phyloP scores from a whole-genome alignment of 2,329 filamentous ascomycete genomes.

The Hysterium pulicare region DNA sequence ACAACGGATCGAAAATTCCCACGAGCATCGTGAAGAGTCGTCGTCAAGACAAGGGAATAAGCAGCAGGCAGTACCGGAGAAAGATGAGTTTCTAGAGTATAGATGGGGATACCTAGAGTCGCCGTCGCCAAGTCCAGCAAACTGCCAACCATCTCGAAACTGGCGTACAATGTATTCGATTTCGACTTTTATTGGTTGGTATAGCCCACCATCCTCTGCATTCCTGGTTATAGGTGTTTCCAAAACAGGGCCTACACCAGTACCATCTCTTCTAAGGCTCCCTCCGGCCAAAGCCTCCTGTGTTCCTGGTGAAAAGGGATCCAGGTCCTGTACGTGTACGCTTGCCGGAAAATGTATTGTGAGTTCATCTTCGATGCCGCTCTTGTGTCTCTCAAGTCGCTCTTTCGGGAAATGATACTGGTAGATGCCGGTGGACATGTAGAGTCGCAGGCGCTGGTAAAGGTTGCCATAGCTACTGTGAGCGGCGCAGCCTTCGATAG shows the following conservation, averaged over 20 bases:
- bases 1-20: conserved; percentile 84
- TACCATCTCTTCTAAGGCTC: background rate
- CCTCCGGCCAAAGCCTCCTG: background rate
- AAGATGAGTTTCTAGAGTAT: conserved; percentile 78
- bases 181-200: conserved; percentile 59
- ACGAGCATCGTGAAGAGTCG: conserved; percentile 73
- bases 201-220: conserved; percentile 36
- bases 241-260: background rate
- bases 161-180: conserved; percentile 76
- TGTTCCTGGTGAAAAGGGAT: conserved; percentile 1
- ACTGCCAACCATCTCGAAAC: conserved; percentile 84
- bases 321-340: background rate
- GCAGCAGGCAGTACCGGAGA: conserved; percentile 75
- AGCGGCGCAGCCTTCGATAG: conserved; percentile 32
- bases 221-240: conserved; percentile 12
- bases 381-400: conserved; percentile 58
- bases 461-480: conserved; percentile 53
- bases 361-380: conserved; percentile 53
- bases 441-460: conserved; percentile 59
- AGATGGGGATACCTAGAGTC: conserved; percentile 86
- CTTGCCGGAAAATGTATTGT: conserved; percentile 51
- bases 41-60: conserved; percentile 95
- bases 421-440: conserved; percentile 57
- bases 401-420: conserved; percentile 72
- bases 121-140: conserved; percentile 76